Evolutionary conservation across 2,329 filamentous ascomycete species (phyloP), one percentile per base, ranked within the genome.

Genomic region (Colletotrichum tanaceti): DNA sequence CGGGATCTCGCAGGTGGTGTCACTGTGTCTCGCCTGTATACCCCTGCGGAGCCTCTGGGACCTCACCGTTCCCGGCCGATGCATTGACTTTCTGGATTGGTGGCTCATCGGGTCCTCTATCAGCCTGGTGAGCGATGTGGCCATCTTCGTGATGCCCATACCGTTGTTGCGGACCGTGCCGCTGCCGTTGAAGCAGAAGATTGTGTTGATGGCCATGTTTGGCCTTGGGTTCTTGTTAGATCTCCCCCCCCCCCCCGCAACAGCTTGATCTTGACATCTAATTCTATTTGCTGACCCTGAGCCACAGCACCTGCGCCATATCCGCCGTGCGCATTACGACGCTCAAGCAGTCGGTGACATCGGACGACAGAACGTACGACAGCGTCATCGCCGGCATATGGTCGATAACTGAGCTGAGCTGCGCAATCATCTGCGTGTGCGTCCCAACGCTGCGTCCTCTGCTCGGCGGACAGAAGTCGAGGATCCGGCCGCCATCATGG

Each of bases 401-500:
- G 78, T 81, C 79, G 10, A 75, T 80, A 53, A 76, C 80, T 63
- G 80, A 82, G 68, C 75, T 80, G 57, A 78, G 78, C 66, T 75
- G 78, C 49, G 79, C 77, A 54, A 74, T 82, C 65, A 72, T 81
- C 18, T 81, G 80, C 65, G 75, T 79, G 41, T 80, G 79, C 69
- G 75, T 81, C 13, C 80, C 80, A 0, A 80, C 79, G 6, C 71
- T 81, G 2, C 74, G 78, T 1, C 78, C 78, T 20, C 52, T 78
- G 3, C 55, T 78, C 28, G 57, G 38, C 3, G n/a, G 55, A 0
- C 38, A 58, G 20, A 58, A 52, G 6, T 18, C 44, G 4, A 46
- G 57, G 1, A 6, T 20, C 0, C 20, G 28, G 1, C 38, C 35
- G 7, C 54, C 47, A 14, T 22, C 14, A 5, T 59, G 59, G 13